phyloP scores from a whole-genome alignment of 495 filamentous ascomycete species.

The Neurospora cerealis region DNA sequence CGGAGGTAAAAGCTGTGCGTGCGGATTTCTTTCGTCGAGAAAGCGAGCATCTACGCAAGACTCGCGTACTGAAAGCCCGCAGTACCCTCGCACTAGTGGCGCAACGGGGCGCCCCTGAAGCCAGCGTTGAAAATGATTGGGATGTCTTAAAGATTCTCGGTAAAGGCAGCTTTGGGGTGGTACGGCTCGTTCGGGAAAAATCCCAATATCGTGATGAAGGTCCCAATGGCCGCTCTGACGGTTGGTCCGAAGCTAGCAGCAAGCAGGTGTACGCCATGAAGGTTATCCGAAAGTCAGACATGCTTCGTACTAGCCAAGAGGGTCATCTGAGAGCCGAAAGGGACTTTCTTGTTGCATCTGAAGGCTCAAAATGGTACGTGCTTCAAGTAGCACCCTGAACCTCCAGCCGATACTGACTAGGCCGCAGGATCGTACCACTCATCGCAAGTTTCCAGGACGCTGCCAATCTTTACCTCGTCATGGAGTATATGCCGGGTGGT shows the following conservation, averaged over 20 bases:
- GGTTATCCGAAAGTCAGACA: conserved; percentile 83
- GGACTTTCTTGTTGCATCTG: conserved; percentile 81
- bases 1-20: conserved; percentile 46
- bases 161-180: conserved; percentile 90
- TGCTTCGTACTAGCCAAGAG: conserved; percentile 84
- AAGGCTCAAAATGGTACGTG: conserved; percentile 61
- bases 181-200: conserved; percentile 69
- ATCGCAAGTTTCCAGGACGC: conserved; percentile 83
- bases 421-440: conserved; percentile 62
- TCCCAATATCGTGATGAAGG: conserved; percentile 7
- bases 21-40: conserved; percentile 55
- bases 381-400: not conserved
- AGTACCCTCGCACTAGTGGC: conserved; percentile 34
- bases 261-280: conserved; percentile 87
- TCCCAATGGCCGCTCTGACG: conserved; percentile 5
- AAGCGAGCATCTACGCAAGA: conserved; percentile 65
- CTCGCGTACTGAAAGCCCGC: conserved; percentile 55
- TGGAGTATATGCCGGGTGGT: conserved; percentile 96
- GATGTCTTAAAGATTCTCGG: conserved; percentile 79
- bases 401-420: not conserved
- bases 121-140: conserved; percentile 45
- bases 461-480: conserved; percentile 77
- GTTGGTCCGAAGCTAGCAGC: conserved; percentile 16
- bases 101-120: conserved; percentile 8
- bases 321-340: conserved; percentile 84